Evolutionary conservation across 2,329 filamentous ascomycete genomes (phyloP).

Genomic region (Tolypocladium tundrense): DNA sequence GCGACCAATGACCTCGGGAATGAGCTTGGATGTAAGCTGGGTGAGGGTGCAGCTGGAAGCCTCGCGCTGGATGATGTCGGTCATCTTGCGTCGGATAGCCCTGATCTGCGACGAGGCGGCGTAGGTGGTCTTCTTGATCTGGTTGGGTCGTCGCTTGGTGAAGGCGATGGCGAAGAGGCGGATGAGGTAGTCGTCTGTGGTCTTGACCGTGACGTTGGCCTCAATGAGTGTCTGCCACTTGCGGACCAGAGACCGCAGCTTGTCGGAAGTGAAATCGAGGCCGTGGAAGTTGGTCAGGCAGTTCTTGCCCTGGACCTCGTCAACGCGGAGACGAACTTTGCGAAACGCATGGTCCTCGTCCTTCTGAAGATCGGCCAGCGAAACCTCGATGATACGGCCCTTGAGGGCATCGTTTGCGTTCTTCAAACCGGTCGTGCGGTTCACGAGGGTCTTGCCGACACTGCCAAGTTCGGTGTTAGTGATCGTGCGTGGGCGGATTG

Average conservation of each 20-base stretch:
- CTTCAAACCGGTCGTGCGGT: conserved; percentile 99
- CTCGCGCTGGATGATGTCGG: conserved; percentile 96
- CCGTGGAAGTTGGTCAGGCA: conserved; percentile 99
- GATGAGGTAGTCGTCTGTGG: conserved; percentile 98
- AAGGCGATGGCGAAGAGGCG: conserved; percentile 98
- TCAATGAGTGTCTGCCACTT: conserved; percentile 99
- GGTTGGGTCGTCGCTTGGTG: conserved; percentile 98
- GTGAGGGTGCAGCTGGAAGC: conserved; percentile 87
- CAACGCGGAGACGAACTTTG: conserved; percentile 97
- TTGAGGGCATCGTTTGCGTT: conserved; percentile 99
- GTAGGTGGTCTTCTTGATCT: conserved; percentile 99
- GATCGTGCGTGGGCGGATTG: conserved; percentile 1
- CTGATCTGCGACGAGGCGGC: conserved; percentile 95
- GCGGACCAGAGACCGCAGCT: conserved; percentile 96
- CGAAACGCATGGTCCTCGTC: conserved; percentile 99
- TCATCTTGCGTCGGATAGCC: conserved; percentile 99
- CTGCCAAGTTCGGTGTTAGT: conserved; percentile 36
- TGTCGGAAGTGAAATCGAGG: conserved; percentile 99
- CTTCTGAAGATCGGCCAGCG: conserved; percentile 97
- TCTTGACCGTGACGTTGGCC: conserved; percentile 99
- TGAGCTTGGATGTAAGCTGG: conserved; percentile 97
- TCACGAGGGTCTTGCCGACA: conserved; percentile 99
- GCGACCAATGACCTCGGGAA: conserved; percentile 97
- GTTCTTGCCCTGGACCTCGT: conserved; percentile 99
- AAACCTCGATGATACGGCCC: conserved; percentile 98